Evolutionary conservation across 768 basidiomycete genomes (phyloP).

Genomic region (Amanita inopinata): DNA sequence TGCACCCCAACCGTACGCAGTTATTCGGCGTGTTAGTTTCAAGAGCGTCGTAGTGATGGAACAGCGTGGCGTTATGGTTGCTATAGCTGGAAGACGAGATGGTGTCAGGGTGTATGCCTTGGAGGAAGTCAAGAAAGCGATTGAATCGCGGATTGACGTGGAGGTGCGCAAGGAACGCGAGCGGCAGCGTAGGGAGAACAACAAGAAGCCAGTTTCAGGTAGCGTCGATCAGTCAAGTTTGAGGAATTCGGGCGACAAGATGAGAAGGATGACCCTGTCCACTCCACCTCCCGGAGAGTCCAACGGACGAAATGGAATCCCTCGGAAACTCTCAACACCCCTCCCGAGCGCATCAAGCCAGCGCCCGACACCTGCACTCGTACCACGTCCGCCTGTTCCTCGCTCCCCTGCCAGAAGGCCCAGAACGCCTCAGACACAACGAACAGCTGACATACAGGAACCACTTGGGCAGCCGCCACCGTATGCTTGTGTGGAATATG

Average conservation of each 20-base stretch:
- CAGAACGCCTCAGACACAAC: slow-evolving; percentile 19
- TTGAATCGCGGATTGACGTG: slow-evolving; percentile 82
- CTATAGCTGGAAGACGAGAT: slow-evolving; percentile 78
- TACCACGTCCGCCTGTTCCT: slow-evolving; percentile 23
- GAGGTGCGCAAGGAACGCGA: slow-evolving; percentile 72
- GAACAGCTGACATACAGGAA: slow-evolving; percentile 18
- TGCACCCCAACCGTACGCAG: slow-evolving; percentile 65
- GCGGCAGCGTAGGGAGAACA: slow-evolving; percentile 54
- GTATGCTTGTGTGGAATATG: slow-evolving; percentile 29
- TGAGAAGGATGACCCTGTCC: slow-evolving; percentile 38
- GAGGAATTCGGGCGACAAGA: slow-evolving; percentile 37
- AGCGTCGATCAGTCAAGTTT: slow-evolving; percentile 22
- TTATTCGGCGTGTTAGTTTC: slow-evolving; percentile 74
- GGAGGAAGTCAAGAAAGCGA: slow-evolving; percentile 76
- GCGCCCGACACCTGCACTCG: slow-evolving; percentile 18
- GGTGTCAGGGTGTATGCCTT: slow-evolving; percentile 85
- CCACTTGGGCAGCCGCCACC: slow-evolving; percentile 59
- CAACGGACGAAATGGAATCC: slow-evolving; percentile 19
- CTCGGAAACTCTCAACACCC: slow-evolving; percentile 30
- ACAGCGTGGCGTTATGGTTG: slow-evolving; percentile 82
- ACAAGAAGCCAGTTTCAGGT: slow-evolving; percentile 39
- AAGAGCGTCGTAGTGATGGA: slow-evolving; percentile 91
- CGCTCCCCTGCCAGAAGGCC: slow-evolving; percentile 18
- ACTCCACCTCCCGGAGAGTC: slow-evolving; percentile 29
- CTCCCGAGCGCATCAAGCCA: slow-evolving; percentile 22